Percentiles rank a stretch among this genome's conserved stretches.
phyloP scores from a whole-genome alignment of 2,329 filamentous ascomycete species.

The Apiospora rasikravindrae region DNA sequence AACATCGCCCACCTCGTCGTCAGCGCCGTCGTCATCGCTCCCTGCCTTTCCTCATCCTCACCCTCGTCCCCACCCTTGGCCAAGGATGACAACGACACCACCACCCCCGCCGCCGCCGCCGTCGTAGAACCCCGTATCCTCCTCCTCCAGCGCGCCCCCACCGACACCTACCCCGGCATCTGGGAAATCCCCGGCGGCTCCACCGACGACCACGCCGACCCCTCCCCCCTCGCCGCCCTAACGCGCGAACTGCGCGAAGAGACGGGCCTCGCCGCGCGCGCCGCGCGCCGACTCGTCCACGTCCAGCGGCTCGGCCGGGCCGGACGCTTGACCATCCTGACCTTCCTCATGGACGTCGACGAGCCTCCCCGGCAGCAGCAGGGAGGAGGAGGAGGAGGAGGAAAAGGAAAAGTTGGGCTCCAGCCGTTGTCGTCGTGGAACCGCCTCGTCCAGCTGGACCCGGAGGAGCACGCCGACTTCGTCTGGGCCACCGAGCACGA shows the following conservation, averaged over 20 bases:
- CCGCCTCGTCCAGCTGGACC: not conserved
- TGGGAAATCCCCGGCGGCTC: not conserved
- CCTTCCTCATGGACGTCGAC: not conserved
- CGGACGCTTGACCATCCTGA: not conserved
- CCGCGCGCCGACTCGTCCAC: not conserved
- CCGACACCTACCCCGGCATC: not conserved
- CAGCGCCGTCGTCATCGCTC: not conserved
- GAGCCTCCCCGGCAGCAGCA: not conserved
- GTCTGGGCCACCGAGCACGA: conserved; percentile 3
- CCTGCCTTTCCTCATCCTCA: not conserved
- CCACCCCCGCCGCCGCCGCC: too few species aligned
- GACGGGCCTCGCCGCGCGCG: not conserved
- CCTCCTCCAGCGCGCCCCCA: not conserved
- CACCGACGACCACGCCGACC: not conserved
- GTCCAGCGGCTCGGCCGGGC: not conserved
- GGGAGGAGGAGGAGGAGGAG: not conserved
- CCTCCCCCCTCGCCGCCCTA: not conserved
- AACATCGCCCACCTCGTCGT: not conserved
- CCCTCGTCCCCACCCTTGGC: not conserved
- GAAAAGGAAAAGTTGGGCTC: not conserved
- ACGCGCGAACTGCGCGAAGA: not conserved
- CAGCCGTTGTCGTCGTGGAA: not conserved
- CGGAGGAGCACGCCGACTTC: not conserved
- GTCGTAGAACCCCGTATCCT: not conserved
- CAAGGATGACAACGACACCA: not conserved